Evolutionary conservation across 2,329 filamentous ascomycete species (phyloP).

Genomic region (Canariomyces notabilis): DNA sequence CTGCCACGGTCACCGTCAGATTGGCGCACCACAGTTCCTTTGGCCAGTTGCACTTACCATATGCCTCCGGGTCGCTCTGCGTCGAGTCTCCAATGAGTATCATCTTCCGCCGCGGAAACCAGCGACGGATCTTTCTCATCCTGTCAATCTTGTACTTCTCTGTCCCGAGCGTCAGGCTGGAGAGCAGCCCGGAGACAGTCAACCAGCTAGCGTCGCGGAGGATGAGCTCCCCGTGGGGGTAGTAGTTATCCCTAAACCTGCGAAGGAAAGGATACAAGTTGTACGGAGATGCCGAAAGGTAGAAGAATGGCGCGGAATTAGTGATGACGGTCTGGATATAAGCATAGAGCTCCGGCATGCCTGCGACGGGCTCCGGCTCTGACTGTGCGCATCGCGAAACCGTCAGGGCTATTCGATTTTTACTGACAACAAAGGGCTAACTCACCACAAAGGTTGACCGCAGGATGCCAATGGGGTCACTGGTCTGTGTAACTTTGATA

Average conservation of each 20-base stretch:
- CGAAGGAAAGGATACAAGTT: constrained; percentile 87
- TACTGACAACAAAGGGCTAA: neutral
- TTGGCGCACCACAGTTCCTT: neutral
- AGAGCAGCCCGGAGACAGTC: constrained; percentile 73
- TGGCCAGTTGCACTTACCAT: constrained; percentile 53
- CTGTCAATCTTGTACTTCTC: constrained; percentile 80
- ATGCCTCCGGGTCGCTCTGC: constrained; percentile 85
- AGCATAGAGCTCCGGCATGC: constrained; percentile 81
- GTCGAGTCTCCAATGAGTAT: constrained; percentile 87
- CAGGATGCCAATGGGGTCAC: constrained; percentile 74
- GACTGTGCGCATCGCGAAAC: constrained; percentile 36
- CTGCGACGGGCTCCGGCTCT: constrained; percentile 61
- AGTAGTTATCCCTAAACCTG: constrained; percentile 65
- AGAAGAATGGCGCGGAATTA: constrained; percentile 73
- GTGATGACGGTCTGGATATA: constrained; percentile 53
- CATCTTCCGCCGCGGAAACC: constrained; percentile 74
- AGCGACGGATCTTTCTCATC: constrained; percentile 70
- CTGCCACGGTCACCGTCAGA: constrained; percentile 1
- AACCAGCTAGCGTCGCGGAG: constrained; percentile 83
- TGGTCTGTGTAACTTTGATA: constrained; percentile 85
- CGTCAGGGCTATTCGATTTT: neutral
- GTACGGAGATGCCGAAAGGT: constrained; percentile 89
- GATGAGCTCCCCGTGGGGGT: constrained; percentile 73
- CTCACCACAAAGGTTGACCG: constrained; percentile 67
- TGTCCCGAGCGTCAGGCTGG: constrained; percentile 73